phyloP scores from a whole-genome alignment of 129 eudicot species.

The Tagetes erecta region DNA sequence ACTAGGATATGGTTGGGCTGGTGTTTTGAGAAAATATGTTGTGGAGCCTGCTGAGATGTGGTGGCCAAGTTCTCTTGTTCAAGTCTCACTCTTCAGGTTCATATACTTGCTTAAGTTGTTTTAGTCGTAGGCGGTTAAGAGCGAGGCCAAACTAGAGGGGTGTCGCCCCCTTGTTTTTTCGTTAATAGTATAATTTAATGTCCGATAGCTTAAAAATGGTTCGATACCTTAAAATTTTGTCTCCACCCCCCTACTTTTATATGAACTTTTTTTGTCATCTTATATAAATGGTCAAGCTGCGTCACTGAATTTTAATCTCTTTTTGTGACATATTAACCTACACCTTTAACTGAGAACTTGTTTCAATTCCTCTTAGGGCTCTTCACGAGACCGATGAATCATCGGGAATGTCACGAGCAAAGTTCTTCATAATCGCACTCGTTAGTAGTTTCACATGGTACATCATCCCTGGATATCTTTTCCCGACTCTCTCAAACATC shows the following conservation, averaged over 20 bases:
- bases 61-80: constrained; percentile 64
- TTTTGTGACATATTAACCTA: neutral
- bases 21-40: constrained; percentile 53
- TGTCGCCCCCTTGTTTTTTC: too few species aligned
- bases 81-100: constrained; percentile 57
- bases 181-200: too few species aligned
- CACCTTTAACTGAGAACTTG: neutral
- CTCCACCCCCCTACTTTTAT: too few species aligned
- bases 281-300: too few species aligned
- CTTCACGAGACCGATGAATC: constrained; percentile 52
- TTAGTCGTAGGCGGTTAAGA: neutral
- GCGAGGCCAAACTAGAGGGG: too few species aligned
- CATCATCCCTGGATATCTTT: constrained; percentile 56
- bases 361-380: constrained; percentile 37
- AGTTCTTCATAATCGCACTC: constrained; percentile 59
- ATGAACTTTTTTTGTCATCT: too few species aligned
- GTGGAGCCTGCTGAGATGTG: constrained; percentile 69
- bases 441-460: constrained; percentile 62
- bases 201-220: too few species aligned
- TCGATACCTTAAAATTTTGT: too few species aligned
- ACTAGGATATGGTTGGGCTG: constrained; percentile 70
- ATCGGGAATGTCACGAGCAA: constrained; percentile 39
- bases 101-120: neutral
- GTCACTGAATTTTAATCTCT: too few species aligned
- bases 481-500: constrained; percentile 43